These are phyloP conservation scores for Lodderomyces metapsilosis DNA, from an alignment of 1,139 yeast genomes.

Conservation along the genomic window DNA sequence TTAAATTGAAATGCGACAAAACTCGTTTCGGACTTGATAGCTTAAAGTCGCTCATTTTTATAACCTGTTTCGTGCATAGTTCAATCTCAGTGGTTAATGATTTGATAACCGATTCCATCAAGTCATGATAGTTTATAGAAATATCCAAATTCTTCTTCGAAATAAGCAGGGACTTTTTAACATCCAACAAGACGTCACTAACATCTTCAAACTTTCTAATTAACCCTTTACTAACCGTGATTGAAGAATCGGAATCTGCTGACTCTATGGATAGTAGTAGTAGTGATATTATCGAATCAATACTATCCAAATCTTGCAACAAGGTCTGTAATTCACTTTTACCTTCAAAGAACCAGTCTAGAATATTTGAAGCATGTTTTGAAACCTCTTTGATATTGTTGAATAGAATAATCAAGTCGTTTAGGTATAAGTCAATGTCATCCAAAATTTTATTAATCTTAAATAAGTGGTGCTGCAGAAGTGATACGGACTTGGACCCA, in stretches of 20 bases:
- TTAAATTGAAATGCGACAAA: slow-evolving; percentile 39
- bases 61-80: slow-evolving; percentile 39
- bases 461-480: slow-evolving; percentile 32
- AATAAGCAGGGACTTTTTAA: slow-evolving; percentile 34
- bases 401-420: slow-evolving; percentile 19
- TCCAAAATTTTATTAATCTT: slow-evolving; percentile 30
- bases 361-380: slow-evolving; percentile 7
- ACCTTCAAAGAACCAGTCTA: slow-evolving; percentile 54
- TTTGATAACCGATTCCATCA: slow-evolving; percentile 49
- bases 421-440: slow-evolving; percentile 31
- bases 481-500: slow-evolving; percentile 7
- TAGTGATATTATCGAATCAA: slow-evolving; percentile 49
- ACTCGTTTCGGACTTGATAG: slow-evolving; percentile 42
- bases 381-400: slow-evolving; percentile 14
- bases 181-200: slow-evolving; percentile 40
- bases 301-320: slow-evolving; percentile 33
- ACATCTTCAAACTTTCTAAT: slow-evolving; percentile 31
- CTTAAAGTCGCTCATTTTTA: slow-evolving; percentile 39
- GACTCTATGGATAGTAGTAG: slow-evolving; percentile 28
- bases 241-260: slow-evolving; percentile 25
- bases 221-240: slow-evolving; percentile 8
- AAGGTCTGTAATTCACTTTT: slow-evolving; percentile 40
- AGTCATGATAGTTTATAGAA: slow-evolving; percentile 58
- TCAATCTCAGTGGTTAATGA: slow-evolving; percentile 53
- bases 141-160: slow-evolving; percentile 50